Conservation (phyloP, 2,329 filamentous ascomycete genomes). For the Teratosphaeria nubilosa region DNA sequence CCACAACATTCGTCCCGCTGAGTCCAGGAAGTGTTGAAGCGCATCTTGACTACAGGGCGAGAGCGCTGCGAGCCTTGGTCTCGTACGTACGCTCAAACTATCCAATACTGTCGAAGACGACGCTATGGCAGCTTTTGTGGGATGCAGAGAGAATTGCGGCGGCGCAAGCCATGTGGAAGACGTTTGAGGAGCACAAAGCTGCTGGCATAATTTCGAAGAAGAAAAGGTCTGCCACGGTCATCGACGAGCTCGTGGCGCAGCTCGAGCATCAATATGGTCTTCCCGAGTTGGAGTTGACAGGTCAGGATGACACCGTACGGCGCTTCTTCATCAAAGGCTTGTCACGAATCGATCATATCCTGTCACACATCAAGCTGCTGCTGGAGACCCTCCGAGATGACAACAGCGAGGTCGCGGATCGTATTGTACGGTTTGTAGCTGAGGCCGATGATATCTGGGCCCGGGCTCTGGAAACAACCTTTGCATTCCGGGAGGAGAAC, state of each 20-base stretch:
- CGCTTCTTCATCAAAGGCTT: constrained; percentile 61
- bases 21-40: constrained; percentile 64
- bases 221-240: constrained; percentile 53
- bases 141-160: constrained; percentile 85
- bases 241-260: constrained; percentile 64
- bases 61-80: constrained; percentile 66
- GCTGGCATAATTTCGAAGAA: constrained; percentile 35
- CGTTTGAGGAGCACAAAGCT: constrained; percentile 59
- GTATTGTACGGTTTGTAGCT: constrained; percentile 38
- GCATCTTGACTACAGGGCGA: constrained; percentile 63
- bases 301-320: constrained; percentile 70
- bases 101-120: constrained; percentile 52
- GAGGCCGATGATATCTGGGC: constrained; percentile 71
- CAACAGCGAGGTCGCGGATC: constrained; percentile 17
- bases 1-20: constrained; percentile 61
- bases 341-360: constrained; percentile 17
- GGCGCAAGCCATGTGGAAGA: constrained; percentile 67
- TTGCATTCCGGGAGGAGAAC: constrained; percentile 62
- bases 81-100: constrained; percentile 58
- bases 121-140: constrained; percentile 73
- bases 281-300: constrained; percentile 50
- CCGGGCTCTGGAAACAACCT: constrained; percentile 52
- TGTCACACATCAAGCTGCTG: constrained; percentile 10
- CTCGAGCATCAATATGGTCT: constrained; percentile 70
- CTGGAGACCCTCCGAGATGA: constrained; percentile 14